These are phyloP conservation scores for Santalum album DNA, from an alignment of 164 flowering plant genomes.

Conservation along the genomic window DNA sequence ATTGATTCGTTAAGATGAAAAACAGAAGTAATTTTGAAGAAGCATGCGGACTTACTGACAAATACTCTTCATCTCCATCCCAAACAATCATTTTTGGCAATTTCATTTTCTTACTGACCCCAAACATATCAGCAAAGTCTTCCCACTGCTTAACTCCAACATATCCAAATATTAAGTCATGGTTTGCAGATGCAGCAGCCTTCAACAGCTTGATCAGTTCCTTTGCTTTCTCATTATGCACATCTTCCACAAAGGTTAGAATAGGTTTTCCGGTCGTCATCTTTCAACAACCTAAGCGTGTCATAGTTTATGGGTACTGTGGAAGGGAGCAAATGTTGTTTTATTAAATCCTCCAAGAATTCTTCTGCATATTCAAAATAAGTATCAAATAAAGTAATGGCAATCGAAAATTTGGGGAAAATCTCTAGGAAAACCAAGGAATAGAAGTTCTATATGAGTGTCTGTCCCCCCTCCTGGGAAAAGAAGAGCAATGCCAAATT, in stretches of 20 bases:
- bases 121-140: constrained; percentile 76
- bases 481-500: no score
- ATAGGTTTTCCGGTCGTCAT: constrained; percentile 81
- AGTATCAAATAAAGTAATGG: no score
- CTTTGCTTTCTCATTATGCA: constrained; percentile 47
- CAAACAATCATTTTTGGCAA: constrained; percentile 90
- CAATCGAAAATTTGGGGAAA: no score
- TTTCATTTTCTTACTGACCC: constrained; percentile 37
- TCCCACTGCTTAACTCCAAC: constrained; percentile 74
- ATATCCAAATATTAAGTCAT: constrained; percentile 77
- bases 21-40: not conserved
- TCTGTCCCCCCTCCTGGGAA: no score
- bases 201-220: constrained; percentile 58
- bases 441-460: no score
- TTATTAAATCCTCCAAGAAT: constrained; percentile 69
- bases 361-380: constrained; percentile 47
- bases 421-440: no score
- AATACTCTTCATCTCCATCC: constrained; percentile 77
- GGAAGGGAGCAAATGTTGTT: constrained; percentile 68
- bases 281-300: constrained; percentile 60
- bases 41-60: constrained; percentile 46
- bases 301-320: constrained; percentile 66
- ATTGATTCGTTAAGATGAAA: not conserved
- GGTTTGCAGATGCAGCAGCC: constrained; percentile 95
- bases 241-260: constrained; percentile 70